Percentiles rank a stretch among this genome's conserved stretches.
These are phyloP conservation scores for Quercus cerris DNA, from an alignment of 306 rosid species.

Conservation along the genomic window DNA sequence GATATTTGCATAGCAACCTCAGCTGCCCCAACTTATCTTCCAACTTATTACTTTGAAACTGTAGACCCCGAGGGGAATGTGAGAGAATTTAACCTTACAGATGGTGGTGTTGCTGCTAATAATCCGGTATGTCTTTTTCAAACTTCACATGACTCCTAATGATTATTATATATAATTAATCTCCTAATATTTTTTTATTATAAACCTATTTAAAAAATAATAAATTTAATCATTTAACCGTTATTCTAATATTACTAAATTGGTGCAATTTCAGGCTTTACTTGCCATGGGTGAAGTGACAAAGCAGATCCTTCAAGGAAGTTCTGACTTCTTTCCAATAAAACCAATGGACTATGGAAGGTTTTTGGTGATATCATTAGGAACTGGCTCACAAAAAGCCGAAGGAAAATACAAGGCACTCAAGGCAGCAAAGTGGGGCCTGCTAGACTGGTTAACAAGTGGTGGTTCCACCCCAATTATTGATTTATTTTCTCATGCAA, in stretches of 20 bases:
- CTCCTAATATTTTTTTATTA: not conserved
- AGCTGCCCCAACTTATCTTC: constrained; percentile 76
- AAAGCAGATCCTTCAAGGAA: constrained; percentile 20
- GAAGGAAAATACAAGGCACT: constrained; percentile 35
- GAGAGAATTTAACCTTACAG: constrained; percentile 48
- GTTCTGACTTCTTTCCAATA: constrained; percentile 22
- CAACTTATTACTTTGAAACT: constrained; percentile 57
- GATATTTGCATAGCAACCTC: constrained; percentile 68
- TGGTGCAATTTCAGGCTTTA: constrained; percentile 28
- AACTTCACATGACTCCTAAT: not conserved
- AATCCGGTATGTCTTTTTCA: constrained; percentile 40
- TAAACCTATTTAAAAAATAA: no score
- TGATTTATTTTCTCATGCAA: constrained; percentile 37
- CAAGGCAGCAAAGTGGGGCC: constrained; percentile 53
- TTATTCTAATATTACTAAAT: not conserved
- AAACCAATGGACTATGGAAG: constrained; percentile 30
- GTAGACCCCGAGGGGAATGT: constrained; percentile 12
- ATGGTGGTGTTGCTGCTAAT: constrained; percentile 73
- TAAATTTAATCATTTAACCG: not conserved
- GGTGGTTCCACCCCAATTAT: constrained; percentile 46
- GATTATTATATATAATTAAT: not conserved
- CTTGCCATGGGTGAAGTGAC: constrained; percentile 53
- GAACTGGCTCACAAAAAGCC: constrained; percentile 50
- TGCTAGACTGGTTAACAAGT: constrained; percentile 40
- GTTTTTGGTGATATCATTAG: constrained; percentile 51